Conservation (phyloP, 2,329 filamentous ascomycete genomes). For the Colletotrichum salicis region DNA sequence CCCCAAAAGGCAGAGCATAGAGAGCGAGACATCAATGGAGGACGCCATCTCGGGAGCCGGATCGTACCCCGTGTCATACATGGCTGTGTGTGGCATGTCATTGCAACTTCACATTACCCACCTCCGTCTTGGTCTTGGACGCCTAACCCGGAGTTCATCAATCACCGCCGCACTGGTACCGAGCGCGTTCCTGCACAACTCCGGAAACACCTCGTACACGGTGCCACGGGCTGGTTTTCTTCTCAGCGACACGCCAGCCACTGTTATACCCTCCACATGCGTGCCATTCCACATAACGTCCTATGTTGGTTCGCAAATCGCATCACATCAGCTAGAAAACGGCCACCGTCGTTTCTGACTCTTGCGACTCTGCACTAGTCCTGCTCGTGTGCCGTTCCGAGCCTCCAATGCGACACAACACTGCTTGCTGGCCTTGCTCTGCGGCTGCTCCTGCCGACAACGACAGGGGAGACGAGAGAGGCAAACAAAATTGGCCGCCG, state of each 20-base stretch:
- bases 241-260: neutral
- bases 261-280: neutral
- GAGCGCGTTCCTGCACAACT: slow-evolving; percentile 3
- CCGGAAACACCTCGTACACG: neutral
- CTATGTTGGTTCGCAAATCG: slow-evolving; percentile 14
- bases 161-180: slow-evolving; percentile 8
- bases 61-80: slow-evolving; percentile 2
- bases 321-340: slow-evolving; percentile 12
- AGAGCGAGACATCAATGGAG: slow-evolving; percentile 13
- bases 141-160: neutral
- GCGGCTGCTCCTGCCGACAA: neutral
- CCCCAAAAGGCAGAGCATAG: neutral
- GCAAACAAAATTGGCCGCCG: neutral
- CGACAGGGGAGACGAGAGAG: neutral
- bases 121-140: neutral
- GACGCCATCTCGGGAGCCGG: slow-evolving; percentile 1
- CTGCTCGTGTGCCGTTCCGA: slow-evolving; percentile 10
- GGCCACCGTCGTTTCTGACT: slow-evolving; percentile 6
- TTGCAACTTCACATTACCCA: neutral
- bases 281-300: neutral
- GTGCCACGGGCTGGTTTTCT: neutral
- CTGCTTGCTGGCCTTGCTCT: neutral
- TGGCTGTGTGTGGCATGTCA: neutral
- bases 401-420: slow-evolving; percentile 14
- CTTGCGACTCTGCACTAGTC: slow-evolving; percentile 5